A percentile compares a stretch with the other conserved stretches of the same genome.
phyloP scores from a whole-genome alignment of 352 stramenopile genomes.

The Globisporangium megalacanthum region DNA sequence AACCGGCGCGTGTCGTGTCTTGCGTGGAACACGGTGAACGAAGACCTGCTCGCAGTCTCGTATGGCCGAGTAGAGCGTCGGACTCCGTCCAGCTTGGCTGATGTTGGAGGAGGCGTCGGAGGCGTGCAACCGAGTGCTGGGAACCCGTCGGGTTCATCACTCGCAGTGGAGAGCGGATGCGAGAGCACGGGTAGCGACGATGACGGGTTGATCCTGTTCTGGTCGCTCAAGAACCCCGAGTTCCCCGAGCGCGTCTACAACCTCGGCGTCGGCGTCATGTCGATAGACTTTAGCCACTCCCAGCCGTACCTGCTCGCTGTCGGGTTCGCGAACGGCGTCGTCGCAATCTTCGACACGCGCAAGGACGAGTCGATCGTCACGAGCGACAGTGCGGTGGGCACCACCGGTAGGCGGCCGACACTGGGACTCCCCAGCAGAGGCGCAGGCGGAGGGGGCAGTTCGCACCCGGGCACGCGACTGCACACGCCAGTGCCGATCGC shows the following conservation, averaged over 20 bases:
- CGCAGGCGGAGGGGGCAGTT: no score
- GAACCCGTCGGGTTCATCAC: no score
- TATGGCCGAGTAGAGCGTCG: slow-evolving; percentile 43
- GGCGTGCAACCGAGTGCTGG: no score
- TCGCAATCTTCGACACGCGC: slow-evolving; percentile 89
- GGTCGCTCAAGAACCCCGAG: slow-evolving; percentile 91
- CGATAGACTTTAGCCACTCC: slow-evolving; percentile 83
- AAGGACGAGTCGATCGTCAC: slow-evolving; percentile 34
- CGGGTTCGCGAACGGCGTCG: slow-evolving; percentile 86
- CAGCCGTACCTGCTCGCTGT: slow-evolving; percentile 89
- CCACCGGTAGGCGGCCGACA: neutral
- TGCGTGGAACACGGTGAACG: slow-evolving; percentile 82
- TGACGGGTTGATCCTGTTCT: slow-evolving; percentile 91
- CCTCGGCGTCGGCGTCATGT: slow-evolving; percentile 72
- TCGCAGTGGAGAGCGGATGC: neutral
- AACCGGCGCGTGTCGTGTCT: slow-evolving; percentile 65
- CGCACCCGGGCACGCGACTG: neutral
- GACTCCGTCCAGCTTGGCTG: neutral
- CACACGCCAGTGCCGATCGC: slow-evolving; percentile 42
- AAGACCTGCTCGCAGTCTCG: slow-evolving; percentile 88
- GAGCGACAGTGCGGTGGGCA: neutral
- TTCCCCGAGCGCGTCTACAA: slow-evolving; percentile 88
- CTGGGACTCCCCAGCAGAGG: neutral
- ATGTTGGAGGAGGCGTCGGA: neutral
- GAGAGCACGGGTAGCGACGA: slow-evolving; percentile 7